Evolutionary conservation across 805 yeast species (phyloP), one percentile per base, ranked within the genome.

Genomic region (Torulaspora indica): DNA sequence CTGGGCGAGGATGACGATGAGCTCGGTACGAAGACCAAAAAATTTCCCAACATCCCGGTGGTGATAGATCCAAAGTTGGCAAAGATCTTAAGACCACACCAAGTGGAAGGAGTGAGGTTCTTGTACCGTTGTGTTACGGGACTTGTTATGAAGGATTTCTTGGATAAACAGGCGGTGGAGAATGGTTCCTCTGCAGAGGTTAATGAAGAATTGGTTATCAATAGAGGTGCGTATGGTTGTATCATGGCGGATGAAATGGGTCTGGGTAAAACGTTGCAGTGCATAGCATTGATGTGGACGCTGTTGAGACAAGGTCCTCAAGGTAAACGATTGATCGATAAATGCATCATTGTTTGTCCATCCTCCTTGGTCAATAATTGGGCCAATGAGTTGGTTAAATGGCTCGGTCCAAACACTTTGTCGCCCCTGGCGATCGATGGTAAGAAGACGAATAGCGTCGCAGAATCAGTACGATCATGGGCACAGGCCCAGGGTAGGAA

Each of bases 211-310:
- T 29, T 33, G n/a, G 34, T 15, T 10, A 48, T 49, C 22, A 88
- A 84, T 60, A 76, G 87, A 6, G 73, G 83, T 27, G 97, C 97
- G 0, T 79, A 84, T 57, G 98, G 98, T 2, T 91, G 97, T 60
- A 91, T 91, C 40, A 91, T 91, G 98, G 97, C 97, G 0, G 97
- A 89, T 67, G 97, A 86, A 64, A 89, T 89, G 97, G 97, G 96
- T 3, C 71, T 88, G 31, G 96, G 96, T 20, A 88, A 88, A 60
- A 88, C 96, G 0, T 70, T 88, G 20, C 96, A 88, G 61, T 91
- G 98, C 63, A 75, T 91, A 27, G 74, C 96, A 0, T 71, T 91
- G 25, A 75, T 90, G 85, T 91, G 98, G 98, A 91, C 97, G 0
- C 63, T 91, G 38, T 70, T 91, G 38, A 78, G 77, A 49, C 98